phyloP scores from a whole-genome alignment of 73 alveolate genomes.

The Paramecium sonneborni region DNA sequence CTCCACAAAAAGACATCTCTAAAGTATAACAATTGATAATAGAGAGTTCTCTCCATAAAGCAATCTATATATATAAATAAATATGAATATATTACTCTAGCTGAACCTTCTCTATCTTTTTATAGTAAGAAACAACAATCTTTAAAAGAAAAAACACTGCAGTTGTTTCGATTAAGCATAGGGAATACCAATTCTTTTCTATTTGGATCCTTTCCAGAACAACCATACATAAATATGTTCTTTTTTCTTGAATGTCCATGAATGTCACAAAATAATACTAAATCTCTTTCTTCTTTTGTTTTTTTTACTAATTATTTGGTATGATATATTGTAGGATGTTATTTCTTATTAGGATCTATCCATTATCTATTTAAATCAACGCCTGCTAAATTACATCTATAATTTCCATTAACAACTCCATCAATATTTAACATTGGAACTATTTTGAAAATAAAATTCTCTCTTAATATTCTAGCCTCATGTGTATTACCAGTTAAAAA shows the following conservation, averaged over 20 bases:
- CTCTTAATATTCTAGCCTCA: conserved; percentile 88
- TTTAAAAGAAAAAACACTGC: conserved; percentile 86
- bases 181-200: conserved; percentile 93
- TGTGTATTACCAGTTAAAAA: conserved; percentile 85
- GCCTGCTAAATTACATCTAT: conserved; percentile 96
- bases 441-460: conserved; percentile 89
- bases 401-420: conserved; percentile 99
- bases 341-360: conserved; percentile 95
- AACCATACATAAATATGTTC: conserved; percentile 91
- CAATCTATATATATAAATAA: conserved; percentile 46
- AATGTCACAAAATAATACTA: conserved; percentile 95
- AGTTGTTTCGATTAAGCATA: conserved; percentile 78
- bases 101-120: conserved; percentile 93
- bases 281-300: conserved; percentile 93
- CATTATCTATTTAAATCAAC: conserved; percentile 97
- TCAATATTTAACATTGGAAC: conserved; percentile 99
- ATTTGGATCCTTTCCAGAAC: conserved; percentile 91
- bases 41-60: conserved; percentile 88
- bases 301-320: conserved; percentile 90
- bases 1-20: conserved; percentile 96
- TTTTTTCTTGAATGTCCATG: conserved; percentile 99
- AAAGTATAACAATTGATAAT: conserved; percentile 88
- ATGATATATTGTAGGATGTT: conserved; percentile 93
- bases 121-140: conserved; percentile 92
- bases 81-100: conserved; percentile 86